Evolutionary conservation across 257 asterid genomes (phyloP), one percentile per base, ranked within the genome.

Genomic region (Coffea canephora): DNA sequence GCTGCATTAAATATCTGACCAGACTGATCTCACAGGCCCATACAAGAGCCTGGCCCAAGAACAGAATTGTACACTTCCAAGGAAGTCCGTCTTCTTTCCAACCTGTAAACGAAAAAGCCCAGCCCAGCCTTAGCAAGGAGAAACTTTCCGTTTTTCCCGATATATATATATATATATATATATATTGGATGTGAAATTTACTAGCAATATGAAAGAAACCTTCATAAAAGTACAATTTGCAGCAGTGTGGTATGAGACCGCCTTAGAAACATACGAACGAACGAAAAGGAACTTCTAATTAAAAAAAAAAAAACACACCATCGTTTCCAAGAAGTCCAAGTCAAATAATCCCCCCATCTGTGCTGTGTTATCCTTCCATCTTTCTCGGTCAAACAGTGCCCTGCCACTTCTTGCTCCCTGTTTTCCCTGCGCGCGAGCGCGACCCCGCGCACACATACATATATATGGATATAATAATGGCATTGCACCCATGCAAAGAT

Each of bases 371-470:
- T 39, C 43, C 43, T 3, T 85, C 87, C 82, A 78, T 21, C 57
- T 66, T 83, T 84, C 84, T 79, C 87, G 86, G 79, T 81, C 81
- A 72, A 78, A 78, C 77, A 74, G 72, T 81, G 66, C 85, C 69
- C 27, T 78, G 73, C 83, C 82, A 62, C 52, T 76, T 79, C 68
- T 79, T 73, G 77, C 80, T 73, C 72, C 39, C 19, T 69, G 0
- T 34, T 73, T 46, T 39, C 43, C 43, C 43, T 39, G 43, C 43
- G 43, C 43, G 2, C 43, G 34, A 31, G 34, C 34, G 5, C 43
- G 5, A 8, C 69, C 65, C 76, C 80, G 61, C 43, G 5, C 43
- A 4, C 43, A 39, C 43, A 4, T 4, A 39, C 43, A 39, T 39
- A 39, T 77, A 79, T 80, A 55, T 31, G 34, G 34, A 31, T 31